A percentile compares a stretch with the other conserved stretches of the same genome.
phyloP scores from a whole-genome alignment of 805 yeast species.

The Zygosaccharomyces gambellarensis region DNA sequence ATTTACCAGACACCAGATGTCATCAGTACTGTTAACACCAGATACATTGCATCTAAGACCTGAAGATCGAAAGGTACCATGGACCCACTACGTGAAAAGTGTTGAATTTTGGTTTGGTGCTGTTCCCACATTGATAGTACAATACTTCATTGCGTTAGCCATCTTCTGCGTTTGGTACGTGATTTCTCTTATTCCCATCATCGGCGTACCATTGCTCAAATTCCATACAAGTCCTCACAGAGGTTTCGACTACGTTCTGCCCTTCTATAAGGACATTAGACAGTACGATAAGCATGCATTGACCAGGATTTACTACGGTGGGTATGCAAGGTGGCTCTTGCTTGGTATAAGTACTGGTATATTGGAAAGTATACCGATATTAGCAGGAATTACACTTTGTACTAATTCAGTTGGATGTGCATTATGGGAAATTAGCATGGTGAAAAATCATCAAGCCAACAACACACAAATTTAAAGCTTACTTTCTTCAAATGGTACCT shows the following conservation, averaged over 20 bases:
- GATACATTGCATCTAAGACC: slow-evolving; percentile 3
- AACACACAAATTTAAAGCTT: neutral
- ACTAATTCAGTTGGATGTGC: slow-evolving; percentile 15
- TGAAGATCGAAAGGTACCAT: neutral
- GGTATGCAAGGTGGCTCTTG: slow-evolving; percentile 11
- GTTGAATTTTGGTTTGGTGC: slow-evolving; percentile 2
- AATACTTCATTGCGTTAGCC: neutral
- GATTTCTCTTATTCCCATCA: slow-evolving; percentile 8
- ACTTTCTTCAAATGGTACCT: neutral
- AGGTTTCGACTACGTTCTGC: slow-evolving; percentile 12
- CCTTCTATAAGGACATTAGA: slow-evolving; percentile 8
- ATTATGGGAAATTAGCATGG: slow-evolving; percentile 10
- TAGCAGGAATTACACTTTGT: slow-evolving; percentile 12
- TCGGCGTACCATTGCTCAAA: slow-evolving; percentile 7
- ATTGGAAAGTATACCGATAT: slow-evolving; percentile 9
- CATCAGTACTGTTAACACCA: neutral
- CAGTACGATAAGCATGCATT: slow-evolving; percentile 3
- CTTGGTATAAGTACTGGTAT: slow-evolving; percentile 11
- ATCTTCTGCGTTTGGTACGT: slow-evolving; percentile 7
- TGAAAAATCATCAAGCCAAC: neutral
- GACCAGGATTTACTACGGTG: slow-evolving; percentile 6
- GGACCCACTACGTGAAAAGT: neutral
- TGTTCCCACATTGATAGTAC: neutral
- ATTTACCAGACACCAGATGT: slow-evolving; percentile 3
- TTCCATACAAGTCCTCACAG: slow-evolving; percentile 10